Evolutionary conservation across 176 grass and related monocot species (phyloP).

Genomic region (Chloris gayana): DNA sequence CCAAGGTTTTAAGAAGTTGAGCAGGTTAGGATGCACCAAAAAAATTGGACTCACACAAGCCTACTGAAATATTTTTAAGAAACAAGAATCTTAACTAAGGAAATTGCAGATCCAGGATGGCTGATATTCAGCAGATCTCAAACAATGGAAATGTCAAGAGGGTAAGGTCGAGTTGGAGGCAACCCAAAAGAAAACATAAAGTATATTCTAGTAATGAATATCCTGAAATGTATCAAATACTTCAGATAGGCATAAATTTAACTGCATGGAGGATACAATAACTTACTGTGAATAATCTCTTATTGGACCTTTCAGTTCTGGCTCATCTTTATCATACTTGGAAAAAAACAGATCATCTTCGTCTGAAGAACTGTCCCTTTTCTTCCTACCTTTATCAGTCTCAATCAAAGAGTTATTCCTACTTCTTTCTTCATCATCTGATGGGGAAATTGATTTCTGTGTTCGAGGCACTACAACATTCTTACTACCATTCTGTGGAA

Average conservation of each 20-base stretch:
- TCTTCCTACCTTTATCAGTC: slow-evolving; percentile 50
- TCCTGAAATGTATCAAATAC: slow-evolving; percentile 37
- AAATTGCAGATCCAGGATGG: slow-evolving; percentile 3
- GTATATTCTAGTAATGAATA: slow-evolving; percentile 2
- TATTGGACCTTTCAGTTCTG: slow-evolving; percentile 88
- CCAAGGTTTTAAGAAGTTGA: slow-evolving; percentile 1
- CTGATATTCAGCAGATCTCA: slow-evolving; percentile 1
- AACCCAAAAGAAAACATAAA: not conserved
- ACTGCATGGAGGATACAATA: slow-evolving; percentile 18
- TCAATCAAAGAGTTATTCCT: slow-evolving; percentile 60
- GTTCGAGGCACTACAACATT: slow-evolving; percentile 37
- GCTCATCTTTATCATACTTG: slow-evolving; percentile 85
- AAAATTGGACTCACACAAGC: not conserved
- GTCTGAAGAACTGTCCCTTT: slow-evolving; percentile 66
- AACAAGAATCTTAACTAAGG: not conserved
- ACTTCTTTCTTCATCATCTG: slow-evolving; percentile 60
- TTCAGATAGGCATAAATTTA: slow-evolving; percentile 24
- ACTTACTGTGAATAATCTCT: slow-evolving; percentile 83
- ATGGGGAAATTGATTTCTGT: slow-evolving; percentile 55
- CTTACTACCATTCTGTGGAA: slow-evolving; percentile 55
- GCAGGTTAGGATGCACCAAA: not conserved
- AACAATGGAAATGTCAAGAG: not conserved
- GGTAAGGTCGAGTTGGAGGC: not conserved
- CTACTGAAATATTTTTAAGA: not conserved
- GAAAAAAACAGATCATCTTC: slow-evolving; percentile 77